Base-by-base conservation (phyloP, 2,329 filamentous ascomycete genomes). In the Penicillium italicum region DNA sequence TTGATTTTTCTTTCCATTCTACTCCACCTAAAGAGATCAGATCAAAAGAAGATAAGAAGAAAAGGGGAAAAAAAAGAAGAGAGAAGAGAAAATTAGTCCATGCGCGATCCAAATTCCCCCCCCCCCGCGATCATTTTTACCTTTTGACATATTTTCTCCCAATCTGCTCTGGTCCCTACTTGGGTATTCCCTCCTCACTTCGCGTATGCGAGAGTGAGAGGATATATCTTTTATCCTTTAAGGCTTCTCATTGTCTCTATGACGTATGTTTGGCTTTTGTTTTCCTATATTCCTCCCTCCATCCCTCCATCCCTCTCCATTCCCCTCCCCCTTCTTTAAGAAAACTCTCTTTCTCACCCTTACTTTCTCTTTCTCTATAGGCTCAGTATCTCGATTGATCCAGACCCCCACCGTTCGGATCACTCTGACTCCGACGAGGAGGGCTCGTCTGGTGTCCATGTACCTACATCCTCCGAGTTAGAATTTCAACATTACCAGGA, bases 301-400 rank as follows among this genome's bases (percentile, higher is more conserved):
- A 42, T 55, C 28, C 55, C 47, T 47, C 52, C 36, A 31, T n/a
- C 51, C 28, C 34, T 22, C 33, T 30, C 26, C 8, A 28, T 28
- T 8, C 14, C 33, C 12, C 31, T 48, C 42, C 26, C 22, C 42
- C 24, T 54, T 31, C 40, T 44, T 48, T n/a, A 18, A 57, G 8
- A 31, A 40, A 41, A 24, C 51, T 38, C 31, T 38, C 28, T 48
- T 51, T 28, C 53, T 38, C 46, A 24, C 40, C 44, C 33, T 38
- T 24, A 38, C 28, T 33, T 46, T 48, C 11, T 12, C 43, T 42
- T 28, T 30, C 36, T 61, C 50, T 49, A 53, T 62, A 77, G 76
- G 68, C 68, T 75, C 65, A 76, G 72, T 61, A 76, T 77, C 56
- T 75, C 68, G 22, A 76, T 78, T 66, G 74, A 71, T 59, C 69